Evolutionary conservation across 140 eudicot genomes (phyloP), one percentile per base, ranked within the genome.

Genomic region (Cichorium intybus): DNA sequence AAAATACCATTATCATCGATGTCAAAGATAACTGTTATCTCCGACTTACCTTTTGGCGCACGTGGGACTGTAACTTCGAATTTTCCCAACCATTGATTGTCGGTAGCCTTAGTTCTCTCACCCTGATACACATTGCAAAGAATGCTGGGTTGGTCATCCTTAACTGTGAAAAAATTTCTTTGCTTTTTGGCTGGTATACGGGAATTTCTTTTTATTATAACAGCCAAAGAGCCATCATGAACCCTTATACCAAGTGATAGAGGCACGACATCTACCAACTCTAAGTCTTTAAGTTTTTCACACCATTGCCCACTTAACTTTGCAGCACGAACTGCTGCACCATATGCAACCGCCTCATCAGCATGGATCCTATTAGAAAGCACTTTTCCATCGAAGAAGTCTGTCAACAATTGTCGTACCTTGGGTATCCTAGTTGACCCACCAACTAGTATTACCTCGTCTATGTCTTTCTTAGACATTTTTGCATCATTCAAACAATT

Each of bases 341-440:
- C 56, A 17, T 17, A 51, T 51, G 56, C 56, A 17, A 51, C 27
- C 0, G 56, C 56, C 15, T 51, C 56, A 51, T 51, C 46, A 10
- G 16, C 16, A 37, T 37, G 46, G 4, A 37, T 37, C 46, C 14
- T 37, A 0, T 10, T 37, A 11, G 5, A 7, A 51, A 51, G 56
- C 24, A n/a, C 56, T 23, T 51, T 51, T 10, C 56, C 56, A 17
- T 51, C 17, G n/a, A 37, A 37, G 46, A 10, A 37, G 2, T 37
- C 46, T 37, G 1, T 37, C 46, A 37, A 12, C n/a, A 51, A 51
- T 51, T 51, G 9, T 23, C 17, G 56, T 6, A 51, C 56, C 27
- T 51, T 51, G 17, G 56, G 56, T 17, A 51, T 51, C 56, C 56
- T 51, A 0, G 56, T 51, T 51, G 56, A 51, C 22, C 56, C 46